These are phyloP conservation scores for Ceratobasidium theobromae DNA, from an alignment of 1,284 basidiomycete genomes.

Conservation along the genomic window DNA sequence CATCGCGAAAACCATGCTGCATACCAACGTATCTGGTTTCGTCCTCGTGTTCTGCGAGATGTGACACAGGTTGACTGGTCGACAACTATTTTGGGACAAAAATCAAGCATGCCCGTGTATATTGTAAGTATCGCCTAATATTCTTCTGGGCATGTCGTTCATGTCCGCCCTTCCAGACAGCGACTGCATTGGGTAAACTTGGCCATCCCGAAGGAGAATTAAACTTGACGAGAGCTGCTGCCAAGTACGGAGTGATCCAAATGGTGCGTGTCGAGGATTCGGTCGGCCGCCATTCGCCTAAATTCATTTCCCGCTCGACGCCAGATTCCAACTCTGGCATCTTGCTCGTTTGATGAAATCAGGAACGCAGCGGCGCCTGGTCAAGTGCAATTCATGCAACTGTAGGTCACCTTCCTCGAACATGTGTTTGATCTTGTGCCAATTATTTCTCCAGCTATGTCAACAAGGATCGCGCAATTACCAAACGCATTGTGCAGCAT, in stretches of 20 bases:
- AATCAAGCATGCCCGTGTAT: conserved; percentile 78
- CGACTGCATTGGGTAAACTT: conserved; percentile 85
- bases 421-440: background rate
- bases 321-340: conserved; percentile 84
- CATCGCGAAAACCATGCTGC: conserved; percentile 85
- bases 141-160: background rate
- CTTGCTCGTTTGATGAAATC: conserved; percentile 88
- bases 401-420: conserved; percentile 48
- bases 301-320: conserved; percentile 8
- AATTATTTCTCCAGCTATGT: conserved; percentile 59
- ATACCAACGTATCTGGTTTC: conserved; percentile 91
- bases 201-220: conserved; percentile 93
- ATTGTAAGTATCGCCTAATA: conserved; percentile 47
- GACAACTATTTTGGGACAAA: conserved; percentile 75
- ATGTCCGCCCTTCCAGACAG: conserved; percentile 51
- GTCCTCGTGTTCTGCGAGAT: conserved; percentile 83
- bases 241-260: conserved; percentile 77
- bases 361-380: conserved; percentile 73
- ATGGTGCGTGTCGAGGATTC: conserved; percentile 60
- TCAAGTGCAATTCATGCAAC: conserved; percentile 79
- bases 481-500: conserved; percentile 79
- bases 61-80: conserved; percentile 82
- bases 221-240: conserved; percentile 82
- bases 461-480: conserved; percentile 80
- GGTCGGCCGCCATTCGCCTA: background rate